Conservation (phyloP, 192 early-diverging fungal genomes). For the Helicostylum pulchrum region DNA sequence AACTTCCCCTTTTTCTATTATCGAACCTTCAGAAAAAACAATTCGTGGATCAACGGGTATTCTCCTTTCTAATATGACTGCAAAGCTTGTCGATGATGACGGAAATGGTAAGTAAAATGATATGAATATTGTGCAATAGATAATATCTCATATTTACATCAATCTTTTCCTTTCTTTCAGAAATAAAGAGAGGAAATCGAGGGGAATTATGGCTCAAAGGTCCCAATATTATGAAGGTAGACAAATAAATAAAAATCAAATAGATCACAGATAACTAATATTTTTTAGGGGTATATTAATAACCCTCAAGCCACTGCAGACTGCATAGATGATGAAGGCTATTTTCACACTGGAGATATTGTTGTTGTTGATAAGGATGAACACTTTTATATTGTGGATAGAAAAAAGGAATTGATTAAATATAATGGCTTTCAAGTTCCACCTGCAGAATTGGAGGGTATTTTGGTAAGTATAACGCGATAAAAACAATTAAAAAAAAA, state of each 20-base stretch:
- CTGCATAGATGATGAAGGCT: slow-evolving; percentile 73
- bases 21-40: slow-evolving; percentile 28
- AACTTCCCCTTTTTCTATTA: slow-evolving; percentile 48
- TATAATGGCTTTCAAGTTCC: slow-evolving; percentile 82
- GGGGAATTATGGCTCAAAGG: slow-evolving; percentile 81
- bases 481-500: not conserved
- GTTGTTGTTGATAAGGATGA: slow-evolving; percentile 64
- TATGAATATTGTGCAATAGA: not conserved
- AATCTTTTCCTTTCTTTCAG: slow-evolving; percentile 17
- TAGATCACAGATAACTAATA: not conserved
- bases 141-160: not conserved
- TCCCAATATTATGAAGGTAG: slow-evolving; percentile 78
- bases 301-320: slow-evolving; percentile 69
- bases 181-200: slow-evolving; percentile 45
- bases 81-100: slow-evolving; percentile 71
- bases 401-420: slow-evolving; percentile 88
- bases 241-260: not conserved
- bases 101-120: slow-evolving; percentile 45
- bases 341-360: slow-evolving; percentile 84
- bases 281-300: slow-evolving; percentile 65
- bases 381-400: slow-evolving; percentile 53
- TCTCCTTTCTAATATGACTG: slow-evolving; percentile 68
- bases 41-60: slow-evolving; percentile 59
- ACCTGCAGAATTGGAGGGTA: slow-evolving; percentile 82
- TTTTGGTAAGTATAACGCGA: slow-evolving; percentile 1